Conservation (phyloP, 345 rosid genomes). For the Heritiera littoralis region DNA sequence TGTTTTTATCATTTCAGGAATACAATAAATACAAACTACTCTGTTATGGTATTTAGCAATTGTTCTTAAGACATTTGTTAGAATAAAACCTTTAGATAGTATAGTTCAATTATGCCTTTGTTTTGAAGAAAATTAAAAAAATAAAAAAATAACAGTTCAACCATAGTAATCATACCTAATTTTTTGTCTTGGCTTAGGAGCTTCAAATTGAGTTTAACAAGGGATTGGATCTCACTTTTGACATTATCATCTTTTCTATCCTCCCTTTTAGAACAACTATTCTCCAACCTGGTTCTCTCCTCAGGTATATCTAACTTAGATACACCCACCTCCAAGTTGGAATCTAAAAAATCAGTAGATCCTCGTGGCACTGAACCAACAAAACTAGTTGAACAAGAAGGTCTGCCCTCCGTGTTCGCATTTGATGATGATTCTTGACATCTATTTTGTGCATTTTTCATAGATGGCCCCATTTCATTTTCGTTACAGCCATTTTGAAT, state of each 20-base stretch:
- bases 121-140: no score
- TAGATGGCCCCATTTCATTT: neutral
- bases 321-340: constrained; percentile 2
- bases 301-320: constrained; percentile 7
- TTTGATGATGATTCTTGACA: constrained; percentile 13
- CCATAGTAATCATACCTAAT: constrained; percentile 41
- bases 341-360: constrained; percentile 21
- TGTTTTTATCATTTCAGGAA: neutral
- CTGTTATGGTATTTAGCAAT: neutral
- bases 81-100: constrained; percentile 2
- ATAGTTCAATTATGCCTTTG: neutral
- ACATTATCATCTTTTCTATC: constrained; percentile 29
- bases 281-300: constrained; percentile 13
- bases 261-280: constrained; percentile 19
- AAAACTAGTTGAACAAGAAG: constrained; percentile 15
- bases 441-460: constrained; percentile 1
- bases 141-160: neutral
- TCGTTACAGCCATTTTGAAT: neutral
- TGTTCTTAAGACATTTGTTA: neutral
- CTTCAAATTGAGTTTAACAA: constrained; percentile 64
- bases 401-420: constrained; percentile 14
- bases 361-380: constrained; percentile 12
- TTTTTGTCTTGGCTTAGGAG: constrained; percentile 39
- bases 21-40: neutral
- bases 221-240: constrained; percentile 53